Evolutionary conservation across 495 filamentous ascomycete genomes (phyloP).

Genomic region (Aspergillus funiculosus): DNA sequence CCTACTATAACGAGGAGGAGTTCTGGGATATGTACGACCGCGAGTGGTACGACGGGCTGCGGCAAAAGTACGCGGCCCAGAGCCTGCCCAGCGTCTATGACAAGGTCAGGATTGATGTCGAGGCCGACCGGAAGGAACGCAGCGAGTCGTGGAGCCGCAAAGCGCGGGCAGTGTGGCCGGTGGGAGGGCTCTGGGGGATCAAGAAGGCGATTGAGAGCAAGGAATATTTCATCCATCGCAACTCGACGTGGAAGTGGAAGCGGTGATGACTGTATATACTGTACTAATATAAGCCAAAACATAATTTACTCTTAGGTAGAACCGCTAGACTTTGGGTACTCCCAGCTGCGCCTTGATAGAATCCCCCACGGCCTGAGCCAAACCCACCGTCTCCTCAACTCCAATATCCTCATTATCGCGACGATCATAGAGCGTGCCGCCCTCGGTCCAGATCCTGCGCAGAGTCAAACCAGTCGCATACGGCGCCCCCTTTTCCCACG

Average conservation of each 20-base stretch:
- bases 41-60: constrained; percentile 41
- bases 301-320: too few species aligned
- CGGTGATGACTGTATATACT: neutral
- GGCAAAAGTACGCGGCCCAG: constrained; percentile 45
- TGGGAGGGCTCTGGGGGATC: constrained; percentile 52
- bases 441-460: constrained; percentile 64
- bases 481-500: constrained; percentile 50
- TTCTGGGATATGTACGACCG: constrained; percentile 52
- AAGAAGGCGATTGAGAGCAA: constrained; percentile 50
- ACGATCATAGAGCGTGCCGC: constrained; percentile 62
- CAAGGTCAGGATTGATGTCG: constrained; percentile 41
- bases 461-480: constrained; percentile 53
- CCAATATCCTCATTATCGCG: constrained; percentile 57
- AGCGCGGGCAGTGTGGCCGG: constrained; percentile 33
- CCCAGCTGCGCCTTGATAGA: constrained; percentile 20
- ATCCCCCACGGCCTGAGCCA: constrained; percentile 38
- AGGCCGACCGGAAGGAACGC: constrained; percentile 13
- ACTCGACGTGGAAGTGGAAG: constrained; percentile 48
- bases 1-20: constrained; percentile 49
- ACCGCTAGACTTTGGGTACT: neutral
- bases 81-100: constrained; percentile 48
- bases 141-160: constrained; percentile 15
- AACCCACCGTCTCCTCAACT: constrained; percentile 39
- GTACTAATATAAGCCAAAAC: neutral
- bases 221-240: constrained; percentile 49